Evolutionary conservation across 2,329 filamentous ascomycete genomes (phyloP), one percentile per base, ranked within the genome.

Genomic region (Sclerotinia glacialis): DNA sequence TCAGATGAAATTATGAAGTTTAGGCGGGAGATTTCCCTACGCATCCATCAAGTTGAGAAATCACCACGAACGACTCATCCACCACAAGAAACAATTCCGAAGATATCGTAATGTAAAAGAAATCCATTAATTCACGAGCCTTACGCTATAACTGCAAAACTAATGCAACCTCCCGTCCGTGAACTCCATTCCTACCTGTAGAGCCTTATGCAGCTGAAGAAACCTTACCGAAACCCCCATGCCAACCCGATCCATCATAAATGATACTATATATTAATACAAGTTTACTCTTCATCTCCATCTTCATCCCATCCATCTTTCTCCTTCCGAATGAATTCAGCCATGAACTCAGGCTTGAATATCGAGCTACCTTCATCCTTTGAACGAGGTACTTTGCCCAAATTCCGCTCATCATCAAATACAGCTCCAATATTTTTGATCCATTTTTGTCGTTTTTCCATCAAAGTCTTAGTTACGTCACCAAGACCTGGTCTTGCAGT

Each of bases 381-480:
- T 28, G 77, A 79, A 1, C 87, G 81, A 21, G 93, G 92, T 52
- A 97, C 89, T 65, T 84, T 64, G 9, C 65, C 61, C 11, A 65
- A 46, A 34, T 63, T 64, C 31, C 52, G 86, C 72, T 93, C 92
- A 73, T 91, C 91, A 69, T 93, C 89, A 73, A 99, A 96, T 0
- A 98, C 92, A 0, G 92, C 90, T 0, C 93, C 92, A 71, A 99
- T 96, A 49, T 87, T 93, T 70, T 92, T 90, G 70, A 92, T 93
- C 94, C 95, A 99, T 71, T 93, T 87, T 76, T 87, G 85, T 66
- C 93, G 86, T 68, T 94, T 85, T 77, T 97, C 93, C 93, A 99
- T 97, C 34, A 99, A 82, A 54, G 89, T 94, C 76, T 93, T 89
- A 4, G 95, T 95, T 67, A 93, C 84, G 78, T 99, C 95, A 37